Evolutionary conservation across 129 eudicot genomes (phyloP), one percentile per base, ranked within the genome.

Genomic region (Artemisia argyi): DNA sequence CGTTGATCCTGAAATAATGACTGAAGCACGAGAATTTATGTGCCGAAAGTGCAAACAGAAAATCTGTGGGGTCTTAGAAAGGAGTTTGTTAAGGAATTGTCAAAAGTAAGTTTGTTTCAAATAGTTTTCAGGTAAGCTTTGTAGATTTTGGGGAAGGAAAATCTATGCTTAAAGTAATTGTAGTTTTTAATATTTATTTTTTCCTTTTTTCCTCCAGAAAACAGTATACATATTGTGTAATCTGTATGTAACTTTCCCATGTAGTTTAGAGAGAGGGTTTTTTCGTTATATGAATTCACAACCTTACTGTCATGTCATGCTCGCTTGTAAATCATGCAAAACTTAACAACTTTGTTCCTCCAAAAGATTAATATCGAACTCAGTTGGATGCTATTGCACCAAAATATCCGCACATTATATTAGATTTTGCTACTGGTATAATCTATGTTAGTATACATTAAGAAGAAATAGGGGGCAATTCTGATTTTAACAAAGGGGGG

Each of bases 21-120:
- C 72, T 0, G 82, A 78, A 63, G 82, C 77, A 55, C 48, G 19
- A 5, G 77, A 73, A 3, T 78, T 71, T 16, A 71, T 78, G 73
- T 78, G 82, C 55, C 77, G 67, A 47, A 56, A 55, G 50, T 78
- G 82, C 77, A 64, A 78, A 78, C 70, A 71, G 16, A 54, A 78
- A 47, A 46, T 65, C 5, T 78, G 73, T 44, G 82, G 82, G 51
- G 73, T 9, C 16, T 59, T 64, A 44, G 82, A 78, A 54, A 63
- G 73, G 71, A 65, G 73, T 71, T 78, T 77, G 49, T 30, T 47
- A 46, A 71, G 42, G 73, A 44, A 44, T 71, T 64, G 14, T 52
- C 24, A 17, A 77, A 58, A 53, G 49, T 77, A 70, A 46, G 61
- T 71, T 51, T 70, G 60, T 52, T 62, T 64, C 17, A 14, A 7